A percentile compares a stretch with the other conserved stretches of the same genome.
phyloP scores from a whole-genome alignment of 2,329 filamentous ascomycete genomes.

The Elsinoe batatas region DNA sequence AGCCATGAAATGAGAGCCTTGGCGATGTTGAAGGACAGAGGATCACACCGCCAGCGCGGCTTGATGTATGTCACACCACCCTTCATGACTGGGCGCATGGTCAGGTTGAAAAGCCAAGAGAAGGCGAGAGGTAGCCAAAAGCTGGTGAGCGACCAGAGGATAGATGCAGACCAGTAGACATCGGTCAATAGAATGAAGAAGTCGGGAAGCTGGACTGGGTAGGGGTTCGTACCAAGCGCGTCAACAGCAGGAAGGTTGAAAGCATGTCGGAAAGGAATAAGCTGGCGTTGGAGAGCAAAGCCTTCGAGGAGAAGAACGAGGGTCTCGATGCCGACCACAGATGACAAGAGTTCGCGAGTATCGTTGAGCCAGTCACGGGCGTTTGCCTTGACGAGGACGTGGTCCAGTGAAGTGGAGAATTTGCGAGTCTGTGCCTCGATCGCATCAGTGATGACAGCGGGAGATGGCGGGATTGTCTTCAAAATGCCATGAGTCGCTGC shows the following conservation, averaged over 20 bases:
- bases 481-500: slow-evolving; percentile 17
- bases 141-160: slow-evolving; percentile 63
- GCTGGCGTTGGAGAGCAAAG: slow-evolving; percentile 56
- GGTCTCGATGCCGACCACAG: slow-evolving; percentile 61
- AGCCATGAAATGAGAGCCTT: slow-evolving; percentile 76
- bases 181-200: slow-evolving; percentile 66
- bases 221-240: slow-evolving; percentile 40
- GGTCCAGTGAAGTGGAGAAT: slow-evolving; percentile 55
- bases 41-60: slow-evolving; percentile 60
- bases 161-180: slow-evolving; percentile 64
- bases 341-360: slow-evolving; percentile 61
- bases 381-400: slow-evolving; percentile 55
- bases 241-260: slow-evolving; percentile 59
- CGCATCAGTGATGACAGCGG: slow-evolving; percentile 63
- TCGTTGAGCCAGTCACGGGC: slow-evolving; percentile 56
- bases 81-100: slow-evolving; percentile 45
- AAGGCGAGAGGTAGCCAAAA: slow-evolving; percentile 60
- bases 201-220: slow-evolving; percentile 62
- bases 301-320: slow-evolving; percentile 61
- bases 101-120: slow-evolving; percentile 89
- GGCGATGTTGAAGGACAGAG: slow-evolving; percentile 78
- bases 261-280: slow-evolving; percentile 62
- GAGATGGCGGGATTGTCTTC: slow-evolving; percentile 61
- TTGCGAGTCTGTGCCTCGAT: slow-evolving; percentile 62
- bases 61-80: slow-evolving; percentile 26